Percentiles rank a stretch among this genome's conserved stretches.
phyloP scores from a whole-genome alignment of 345 rosid species.

The Eucalyptus erythrocorys region DNA sequence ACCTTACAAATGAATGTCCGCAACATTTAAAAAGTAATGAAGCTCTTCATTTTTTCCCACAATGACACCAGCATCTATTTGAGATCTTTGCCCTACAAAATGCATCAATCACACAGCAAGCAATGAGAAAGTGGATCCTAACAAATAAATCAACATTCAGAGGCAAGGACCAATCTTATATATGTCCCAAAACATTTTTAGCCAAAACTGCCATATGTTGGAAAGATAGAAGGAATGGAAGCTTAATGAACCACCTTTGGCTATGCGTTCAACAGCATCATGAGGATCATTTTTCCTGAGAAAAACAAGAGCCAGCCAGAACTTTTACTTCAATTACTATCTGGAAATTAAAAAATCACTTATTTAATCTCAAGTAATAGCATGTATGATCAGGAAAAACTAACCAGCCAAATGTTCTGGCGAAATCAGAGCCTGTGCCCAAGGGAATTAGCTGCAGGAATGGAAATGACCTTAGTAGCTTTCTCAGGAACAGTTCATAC shows the following conservation, averaged over 20 bases:
- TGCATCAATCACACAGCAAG: neutral
- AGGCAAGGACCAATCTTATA: neutral
- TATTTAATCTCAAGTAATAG: neutral
- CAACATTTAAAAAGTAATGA: conserved; percentile 86
- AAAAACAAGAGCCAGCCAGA: neutral
- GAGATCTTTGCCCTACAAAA: conserved; percentile 58
- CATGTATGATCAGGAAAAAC: neutral
- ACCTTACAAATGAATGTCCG: conserved; percentile 94
- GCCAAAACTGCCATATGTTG: neutral
- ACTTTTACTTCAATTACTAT: neutral
- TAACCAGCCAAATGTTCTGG: conserved; percentile 92
- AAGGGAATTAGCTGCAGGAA: conserved; percentile 73
- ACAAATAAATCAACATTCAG: neutral
- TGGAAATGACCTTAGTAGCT: neutral
- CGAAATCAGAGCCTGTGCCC: conserved; percentile 96
- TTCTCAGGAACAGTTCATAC: neutral
- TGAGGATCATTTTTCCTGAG: conserved; percentile 74
- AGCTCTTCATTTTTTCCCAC: conserved; percentile 31
- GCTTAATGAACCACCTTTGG: conserved; percentile 34
- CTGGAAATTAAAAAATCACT: neutral
- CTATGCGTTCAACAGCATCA: conserved; percentile 82
- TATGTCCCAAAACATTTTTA: neutral
- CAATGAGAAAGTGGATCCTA: neutral
- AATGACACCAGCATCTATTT: conserved; percentile 68
- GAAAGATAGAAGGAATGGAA: neutral